Evolutionary conservation across 2,329 filamentous ascomycete species (phyloP).

Genomic region (Aschersonia sp.): DNA sequence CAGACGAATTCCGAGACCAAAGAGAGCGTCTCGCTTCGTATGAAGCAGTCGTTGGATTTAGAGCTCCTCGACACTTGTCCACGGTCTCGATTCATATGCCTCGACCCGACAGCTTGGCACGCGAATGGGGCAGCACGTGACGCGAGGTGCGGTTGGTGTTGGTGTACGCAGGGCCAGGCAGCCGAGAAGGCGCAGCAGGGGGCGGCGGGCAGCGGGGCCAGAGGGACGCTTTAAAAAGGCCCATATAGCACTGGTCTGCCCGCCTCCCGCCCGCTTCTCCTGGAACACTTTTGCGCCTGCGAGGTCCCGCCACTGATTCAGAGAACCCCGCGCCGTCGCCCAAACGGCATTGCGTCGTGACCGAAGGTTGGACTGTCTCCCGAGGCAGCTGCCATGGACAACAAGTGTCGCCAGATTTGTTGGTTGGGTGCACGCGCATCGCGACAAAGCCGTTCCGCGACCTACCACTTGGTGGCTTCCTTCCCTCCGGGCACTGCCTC

Average conservation of each 20-base stretch:
- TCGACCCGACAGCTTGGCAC: conserved; percentile 1
- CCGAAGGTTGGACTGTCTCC: too few relatives aligned
- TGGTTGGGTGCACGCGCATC: too few relatives aligned
- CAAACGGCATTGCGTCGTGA: too few relatives aligned
- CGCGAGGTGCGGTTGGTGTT: not conserved
- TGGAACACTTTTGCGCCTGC: not conserved
- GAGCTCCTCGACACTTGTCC: not conserved
- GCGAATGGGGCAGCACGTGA: conserved; percentile 4
- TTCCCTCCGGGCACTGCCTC: not conserved
- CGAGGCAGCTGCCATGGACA: too few relatives aligned
- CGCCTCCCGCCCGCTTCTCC: conserved; percentile 14
- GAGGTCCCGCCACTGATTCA: not conserved
- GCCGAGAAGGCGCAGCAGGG: not conserved
- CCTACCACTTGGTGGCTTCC: too few relatives aligned
- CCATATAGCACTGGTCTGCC: conserved; percentile 40
- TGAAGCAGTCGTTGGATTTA: not conserved
- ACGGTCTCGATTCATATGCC: not conserved
- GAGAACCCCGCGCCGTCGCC: too few relatives aligned
- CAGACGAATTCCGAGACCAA: not conserved
- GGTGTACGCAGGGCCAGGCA: not conserved
- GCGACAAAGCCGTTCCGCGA: too few relatives aligned
- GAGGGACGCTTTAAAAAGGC: conserved; percentile 35
- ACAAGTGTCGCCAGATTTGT: too few relatives aligned
- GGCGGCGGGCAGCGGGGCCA: too few relatives aligned
- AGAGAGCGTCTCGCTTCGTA: not conserved